Base-by-base conservation (phyloP, 768 basidiomycete species). In the Cystobasidium ongulense region DNA sequence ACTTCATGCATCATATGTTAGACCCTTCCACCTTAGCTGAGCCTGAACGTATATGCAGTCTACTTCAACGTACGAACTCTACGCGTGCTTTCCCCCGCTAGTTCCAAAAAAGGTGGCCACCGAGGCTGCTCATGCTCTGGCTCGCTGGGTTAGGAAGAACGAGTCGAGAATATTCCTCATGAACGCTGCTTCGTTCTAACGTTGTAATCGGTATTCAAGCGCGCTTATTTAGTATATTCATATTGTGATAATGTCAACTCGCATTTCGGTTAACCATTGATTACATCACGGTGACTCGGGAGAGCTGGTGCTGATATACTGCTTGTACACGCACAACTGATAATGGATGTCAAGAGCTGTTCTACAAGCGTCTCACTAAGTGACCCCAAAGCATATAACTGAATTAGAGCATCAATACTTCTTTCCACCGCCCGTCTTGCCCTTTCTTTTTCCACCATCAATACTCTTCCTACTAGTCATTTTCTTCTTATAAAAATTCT, bases 11-110 rank as follows among this genome's bases (percentile, higher is more conserved):
- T 43, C 27, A 11, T 25, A 13, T 59, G 57, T 17, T 13, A 25
- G 23, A 18, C n/a, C 46, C 39, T 61, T n/a, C n/a, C 31, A 27
- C 72, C 80, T 21, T 63, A 62, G 43, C 62, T 50, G 68, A 57
- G 66, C 31, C 31, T 33, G 27, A 15, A 13, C 31, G 33, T 52
- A 4, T 18, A 4, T 41, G 3, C 78, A 98, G 94, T 89, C 94
- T 73, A 96, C 94, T 0, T 90, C 92, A 78, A 88, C 89, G 0
- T 97, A 96, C 79, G 96, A 98, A 80, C 82, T 98, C 18, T 98
- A 96, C 79, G 82, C 95, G 63, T 84, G 89, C 0, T 80, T 94
- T 17, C 90, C 92, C 0, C 90, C 91, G 11, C 84, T 86, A 61
- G 79, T 97, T 65, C 91, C 95, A 5, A 97, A 97, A 84, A 88